Conservation (phyloP, 108 stramenopile species). For the Fragilariopsis cylindrus region DNA sequence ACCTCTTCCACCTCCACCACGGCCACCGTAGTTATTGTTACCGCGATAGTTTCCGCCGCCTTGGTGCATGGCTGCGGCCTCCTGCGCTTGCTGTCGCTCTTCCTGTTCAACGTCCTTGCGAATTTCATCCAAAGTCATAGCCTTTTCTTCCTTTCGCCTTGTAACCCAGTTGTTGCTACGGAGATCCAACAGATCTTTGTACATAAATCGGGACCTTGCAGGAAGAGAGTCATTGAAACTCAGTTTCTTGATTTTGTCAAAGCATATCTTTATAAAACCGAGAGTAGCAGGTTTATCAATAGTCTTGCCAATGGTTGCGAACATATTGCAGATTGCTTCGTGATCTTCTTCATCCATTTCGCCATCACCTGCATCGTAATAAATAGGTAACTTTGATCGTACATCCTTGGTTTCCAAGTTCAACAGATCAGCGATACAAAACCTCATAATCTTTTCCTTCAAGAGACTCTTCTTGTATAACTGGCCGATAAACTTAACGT, state of each 20-base stretch:
- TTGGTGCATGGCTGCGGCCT: conserved; percentile 10
- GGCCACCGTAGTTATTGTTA: conserved; percentile 22
- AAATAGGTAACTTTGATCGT: conserved; percentile 47
- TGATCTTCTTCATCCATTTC: conserved; percentile 90
- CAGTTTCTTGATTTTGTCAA: conserved; percentile 59
- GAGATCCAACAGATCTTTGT: conserved; percentile 93
- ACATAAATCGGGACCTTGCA: conserved; percentile 90
- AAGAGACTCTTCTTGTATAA: conserved; percentile 93
- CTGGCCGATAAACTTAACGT: conserved; percentile 97
- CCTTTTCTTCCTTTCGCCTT: conserved; percentile 88
- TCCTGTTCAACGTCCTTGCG: conserved; percentile 85
- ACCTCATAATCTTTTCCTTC: conserved; percentile 93
- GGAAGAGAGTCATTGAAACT: conserved; percentile 61
- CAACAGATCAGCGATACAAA: conserved; percentile 82
- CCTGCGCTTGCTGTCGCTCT: conserved; percentile 68
- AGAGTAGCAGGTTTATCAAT: conserved; percentile 68
- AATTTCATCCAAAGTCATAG: conserved; percentile 91
- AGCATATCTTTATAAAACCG: conserved; percentile 69
- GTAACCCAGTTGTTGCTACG: conserved; percentile 88
- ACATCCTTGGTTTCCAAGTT: conserved; percentile 62
- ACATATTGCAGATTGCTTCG: conserved; percentile 86
- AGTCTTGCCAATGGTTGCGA: conserved; percentile 80
- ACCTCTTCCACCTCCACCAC: conserved; percentile 44
- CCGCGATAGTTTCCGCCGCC: conserved; percentile 19
- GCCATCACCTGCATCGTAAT: conserved; percentile 46